phyloP scores from a whole-genome alignment of 495 filamentous ascomycete genomes.

The Eremomyces bilateralis region DNA sequence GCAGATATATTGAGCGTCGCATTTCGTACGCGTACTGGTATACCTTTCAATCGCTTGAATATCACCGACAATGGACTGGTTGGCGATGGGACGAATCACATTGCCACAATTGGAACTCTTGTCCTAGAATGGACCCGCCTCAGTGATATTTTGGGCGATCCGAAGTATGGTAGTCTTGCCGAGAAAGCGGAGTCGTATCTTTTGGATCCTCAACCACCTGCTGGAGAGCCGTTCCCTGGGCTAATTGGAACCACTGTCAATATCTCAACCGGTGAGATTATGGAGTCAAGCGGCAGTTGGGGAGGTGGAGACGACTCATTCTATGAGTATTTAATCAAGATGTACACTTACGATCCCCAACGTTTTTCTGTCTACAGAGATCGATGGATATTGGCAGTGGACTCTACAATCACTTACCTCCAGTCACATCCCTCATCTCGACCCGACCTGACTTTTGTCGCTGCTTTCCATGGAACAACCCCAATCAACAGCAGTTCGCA shows the following conservation, averaged over 20 bases:
- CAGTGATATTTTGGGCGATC: conserved; percentile 50
- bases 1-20: conserved; percentile 55
- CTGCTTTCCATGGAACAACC: conserved; percentile 30
- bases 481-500: conserved; percentile 29
- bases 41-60: conserved; percentile 53
- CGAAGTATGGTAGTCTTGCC: conserved; percentile 39
- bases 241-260: conserved; percentile 49
- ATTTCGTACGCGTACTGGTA: conserved; percentile 53
- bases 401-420: conserved; percentile 54
- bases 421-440: conserved; percentile 45
- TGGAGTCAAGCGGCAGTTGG: conserved; percentile 52
- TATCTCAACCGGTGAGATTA: conserved; percentile 41
- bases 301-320: conserved; percentile 60
- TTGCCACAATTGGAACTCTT: conserved; percentile 17
- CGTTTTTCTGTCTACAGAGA: conserved; percentile 25
- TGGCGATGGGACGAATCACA: conserved; percentile 9
- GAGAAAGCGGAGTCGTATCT: conserved; percentile 54
- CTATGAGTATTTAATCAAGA: conserved; percentile 90
- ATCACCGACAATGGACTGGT: conserved; percentile 23
- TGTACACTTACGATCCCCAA: conserved; percentile 60
- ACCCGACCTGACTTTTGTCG: conserved; percentile 56
- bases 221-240: conserved; percentile 53
- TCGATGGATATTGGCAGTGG: conserved; percentile 52
- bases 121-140: conserved; percentile 75
- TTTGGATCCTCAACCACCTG: not conserved